A percentile compares a stretch with the other conserved stretches of the same genome.
phyloP scores from a whole-genome alignment of 768 basidiomycete species.

The Leucogyrophana mollusca region DNA sequence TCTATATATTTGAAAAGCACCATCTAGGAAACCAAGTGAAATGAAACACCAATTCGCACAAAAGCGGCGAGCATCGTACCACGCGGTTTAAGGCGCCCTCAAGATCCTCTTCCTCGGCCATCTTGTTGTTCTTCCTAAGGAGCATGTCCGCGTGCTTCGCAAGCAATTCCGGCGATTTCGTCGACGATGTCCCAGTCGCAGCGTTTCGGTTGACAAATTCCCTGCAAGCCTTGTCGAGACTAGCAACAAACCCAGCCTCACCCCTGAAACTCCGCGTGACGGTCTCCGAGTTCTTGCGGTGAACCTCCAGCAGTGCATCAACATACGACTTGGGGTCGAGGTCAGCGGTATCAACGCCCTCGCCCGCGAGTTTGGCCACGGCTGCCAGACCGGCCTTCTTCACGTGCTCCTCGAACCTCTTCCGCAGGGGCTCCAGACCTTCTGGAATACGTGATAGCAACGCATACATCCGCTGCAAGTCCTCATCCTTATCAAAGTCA shows the following conservation, averaged over 20 bases:
- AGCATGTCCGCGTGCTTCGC: conserved; percentile 91
- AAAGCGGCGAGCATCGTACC: conserved; percentile 44
- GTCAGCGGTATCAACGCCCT: conserved; percentile 53
- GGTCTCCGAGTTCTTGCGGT: conserved; percentile 87
- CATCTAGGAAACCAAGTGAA: conserved; percentile 59
- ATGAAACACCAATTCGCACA: conserved; percentile 2
- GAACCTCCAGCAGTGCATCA: conserved; percentile 87
- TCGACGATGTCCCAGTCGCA: conserved; percentile 79
- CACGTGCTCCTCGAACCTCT: conserved; percentile 94
- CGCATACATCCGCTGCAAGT: conserved; percentile 92
- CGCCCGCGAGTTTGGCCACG: conserved; percentile 66
- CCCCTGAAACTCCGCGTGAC: conserved; percentile 87
- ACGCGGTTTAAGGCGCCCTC: conserved; percentile 90
- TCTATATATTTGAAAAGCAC: conserved; percentile 96
- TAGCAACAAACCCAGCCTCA: conserved; percentile 91
- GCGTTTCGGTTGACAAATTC: conserved; percentile 95
- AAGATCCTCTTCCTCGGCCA: conserved; percentile 87
- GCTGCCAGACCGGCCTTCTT: conserved; percentile 85
- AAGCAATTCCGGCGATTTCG: conserved; percentile 88
- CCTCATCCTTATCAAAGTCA: conserved; percentile 93
- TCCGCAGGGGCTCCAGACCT: conserved; percentile 86
- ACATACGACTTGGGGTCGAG: conserved; percentile 94
- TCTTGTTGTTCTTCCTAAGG: conserved; percentile 92
- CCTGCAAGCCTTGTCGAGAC: conserved; percentile 91
- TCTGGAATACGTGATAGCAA: conserved; percentile 88